A percentile compares a stretch with the other conserved stretches of the same genome.
Conservation (phyloP, 2,329 filamentous ascomycete genomes). For the Ophiostoma tasmaniense region DNA sequence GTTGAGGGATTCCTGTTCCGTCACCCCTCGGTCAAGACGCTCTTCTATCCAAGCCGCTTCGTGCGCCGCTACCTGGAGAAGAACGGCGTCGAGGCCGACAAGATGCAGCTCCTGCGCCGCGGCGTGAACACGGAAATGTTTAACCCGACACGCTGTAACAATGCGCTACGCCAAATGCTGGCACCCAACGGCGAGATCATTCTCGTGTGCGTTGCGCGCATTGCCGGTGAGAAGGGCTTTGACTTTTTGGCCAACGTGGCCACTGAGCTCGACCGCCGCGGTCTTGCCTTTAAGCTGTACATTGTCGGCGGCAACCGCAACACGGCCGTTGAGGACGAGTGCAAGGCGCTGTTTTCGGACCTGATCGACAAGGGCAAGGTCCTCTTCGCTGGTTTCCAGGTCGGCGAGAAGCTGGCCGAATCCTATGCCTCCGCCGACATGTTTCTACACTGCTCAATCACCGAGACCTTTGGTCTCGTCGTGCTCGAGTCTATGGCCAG, state of each 20-base stretch:
- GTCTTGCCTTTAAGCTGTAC: constrained; percentile 54
- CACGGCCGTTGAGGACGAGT: constrained; percentile 50
- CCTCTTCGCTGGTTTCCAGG: constrained; percentile 58
- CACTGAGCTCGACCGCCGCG: constrained; percentile 43
- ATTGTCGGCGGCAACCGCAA: constrained; percentile 63
- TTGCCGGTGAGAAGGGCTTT: constrained; percentile 64
- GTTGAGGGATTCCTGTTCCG: constrained; percentile 61
- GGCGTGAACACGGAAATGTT: constrained; percentile 59
- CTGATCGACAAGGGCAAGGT: constrained; percentile 44
- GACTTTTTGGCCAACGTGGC: constrained; percentile 54
- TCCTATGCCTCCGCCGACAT: constrained; percentile 60
- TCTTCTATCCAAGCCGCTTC: constrained; percentile 61
- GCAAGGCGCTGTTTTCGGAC: constrained; percentile 49
- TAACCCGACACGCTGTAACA: constrained; percentile 43
- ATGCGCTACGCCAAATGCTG: constrained; percentile 43
- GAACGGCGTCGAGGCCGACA: constrained; percentile 46
- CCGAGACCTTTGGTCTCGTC: constrained; percentile 63
- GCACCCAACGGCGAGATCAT: constrained; percentile 56
- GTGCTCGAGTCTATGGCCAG: constrained; percentile 65
- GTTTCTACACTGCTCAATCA: constrained; percentile 64
- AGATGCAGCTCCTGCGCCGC: constrained; percentile 53
- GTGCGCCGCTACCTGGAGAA: constrained; percentile 52
- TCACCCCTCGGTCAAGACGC: constrained; percentile 51
- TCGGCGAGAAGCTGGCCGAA: constrained; percentile 52
- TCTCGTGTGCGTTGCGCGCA: constrained; percentile 56